Evolutionary conservation across 495 filamentous ascomycete species (phyloP).

Genomic region (Pyrenula aspistea): DNA sequence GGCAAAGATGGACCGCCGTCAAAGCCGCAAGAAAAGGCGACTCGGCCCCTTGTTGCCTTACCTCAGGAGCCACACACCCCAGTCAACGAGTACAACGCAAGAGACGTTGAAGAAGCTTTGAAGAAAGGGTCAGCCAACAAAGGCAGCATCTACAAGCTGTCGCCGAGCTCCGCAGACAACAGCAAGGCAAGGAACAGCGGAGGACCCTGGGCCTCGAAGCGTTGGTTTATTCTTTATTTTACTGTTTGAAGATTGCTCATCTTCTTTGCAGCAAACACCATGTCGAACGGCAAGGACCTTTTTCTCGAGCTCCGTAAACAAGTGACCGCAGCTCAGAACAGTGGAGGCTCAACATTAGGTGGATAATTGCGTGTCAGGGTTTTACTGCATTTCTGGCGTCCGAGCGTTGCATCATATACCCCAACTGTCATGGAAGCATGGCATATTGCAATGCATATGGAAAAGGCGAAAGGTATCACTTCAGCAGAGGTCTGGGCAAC

Average conservation of each 20-base stretch:
- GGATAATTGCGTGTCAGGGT: neutral
- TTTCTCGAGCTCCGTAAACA: conserved; percentile 42
- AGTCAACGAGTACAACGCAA: conserved; percentile 34
- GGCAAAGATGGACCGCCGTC: neutral
- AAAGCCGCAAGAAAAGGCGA: neutral
- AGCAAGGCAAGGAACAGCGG: conserved; percentile 7
- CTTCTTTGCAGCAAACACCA: conserved; percentile 28
- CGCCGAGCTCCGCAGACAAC: neutral
- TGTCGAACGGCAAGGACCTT: conserved; percentile 43
- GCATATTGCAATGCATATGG: too few relatives aligned
- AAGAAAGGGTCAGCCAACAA: conserved; percentile 7
- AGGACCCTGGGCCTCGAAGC: conserved; percentile 37
- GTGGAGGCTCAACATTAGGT: conserved; percentile 6
- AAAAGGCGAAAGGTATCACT: too few relatives aligned
- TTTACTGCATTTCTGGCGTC: neutral
- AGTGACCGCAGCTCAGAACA: conserved; percentile 28
- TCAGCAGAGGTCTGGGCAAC: too few relatives aligned
- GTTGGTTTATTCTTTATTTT: conserved; percentile 17
- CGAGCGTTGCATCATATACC: conserved; percentile 1
- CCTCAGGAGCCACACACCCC: conserved; percentile 30
- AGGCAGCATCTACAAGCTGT: neutral
- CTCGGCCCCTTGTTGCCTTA: conserved; percentile 4
- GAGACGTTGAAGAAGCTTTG: conserved; percentile 28
- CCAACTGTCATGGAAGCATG: neutral
- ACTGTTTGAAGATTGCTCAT: conserved; percentile 6